phyloP scores from a whole-genome alignment of 352 stramenopile species.

The Phytophthora parvispora region DNA sequence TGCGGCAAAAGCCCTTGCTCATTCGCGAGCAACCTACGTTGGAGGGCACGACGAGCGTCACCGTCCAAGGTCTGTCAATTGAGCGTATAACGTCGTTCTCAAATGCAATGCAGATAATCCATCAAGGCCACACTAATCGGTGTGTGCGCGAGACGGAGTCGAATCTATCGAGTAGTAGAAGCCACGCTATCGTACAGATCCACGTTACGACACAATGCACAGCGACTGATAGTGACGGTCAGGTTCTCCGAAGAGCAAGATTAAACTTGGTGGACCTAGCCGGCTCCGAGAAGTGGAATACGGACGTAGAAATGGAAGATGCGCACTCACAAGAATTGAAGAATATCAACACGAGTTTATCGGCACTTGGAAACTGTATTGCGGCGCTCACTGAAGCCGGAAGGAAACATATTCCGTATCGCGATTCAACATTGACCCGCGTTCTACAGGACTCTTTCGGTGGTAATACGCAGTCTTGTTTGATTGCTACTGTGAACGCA shows the following conservation, averaged over 20 bases:
- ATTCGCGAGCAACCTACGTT: constrained; percentile 70
- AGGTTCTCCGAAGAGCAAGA: constrained; percentile 54
- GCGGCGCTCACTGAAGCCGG: constrained; percentile 80
- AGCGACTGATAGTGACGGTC: constrained; percentile 39
- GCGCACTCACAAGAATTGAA: constrained; percentile 84
- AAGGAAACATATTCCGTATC: constrained; percentile 93
- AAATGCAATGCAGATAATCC: constrained; percentile 67
- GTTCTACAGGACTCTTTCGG: constrained; percentile 89
- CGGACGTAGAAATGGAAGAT: constrained; percentile 76
- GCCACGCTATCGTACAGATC: constrained; percentile 94
- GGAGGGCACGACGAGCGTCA: constrained; percentile 65
- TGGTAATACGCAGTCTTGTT: constrained; percentile 74
- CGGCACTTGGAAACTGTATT: constrained; percentile 93
- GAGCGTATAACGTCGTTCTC: constrained; percentile 48
- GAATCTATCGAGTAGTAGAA: constrained; percentile 91
- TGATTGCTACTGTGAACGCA: constrained; percentile 80
- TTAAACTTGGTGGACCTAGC: constrained; percentile 87
- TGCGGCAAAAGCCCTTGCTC: constrained; percentile 73
- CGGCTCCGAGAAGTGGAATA: constrained; percentile 90
- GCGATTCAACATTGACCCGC: constrained; percentile 90
- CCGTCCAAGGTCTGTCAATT: constrained; percentile 69
- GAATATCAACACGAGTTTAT: constrained; percentile 94
- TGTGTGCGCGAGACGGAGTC: constrained; percentile 86
- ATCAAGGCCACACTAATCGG: constrained; percentile 61
- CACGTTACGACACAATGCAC: constrained; percentile 62